Base-by-base conservation (phyloP, 805 yeast genomes). In the Wickerhamiella hasegawae region DNA sequence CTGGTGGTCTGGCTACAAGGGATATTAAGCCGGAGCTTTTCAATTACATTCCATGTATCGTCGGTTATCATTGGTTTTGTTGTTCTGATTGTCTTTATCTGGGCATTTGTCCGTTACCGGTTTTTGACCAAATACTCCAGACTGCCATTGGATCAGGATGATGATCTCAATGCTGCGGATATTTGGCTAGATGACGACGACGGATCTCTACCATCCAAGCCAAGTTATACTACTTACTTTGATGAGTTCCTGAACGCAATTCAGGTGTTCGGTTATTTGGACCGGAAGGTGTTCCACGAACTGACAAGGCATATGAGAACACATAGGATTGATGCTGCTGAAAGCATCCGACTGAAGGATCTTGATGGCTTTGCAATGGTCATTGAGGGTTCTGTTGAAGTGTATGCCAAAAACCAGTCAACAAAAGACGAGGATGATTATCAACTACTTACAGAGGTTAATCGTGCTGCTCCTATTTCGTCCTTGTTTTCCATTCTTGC, bases 251-350 rank as follows among this genome's bases (percentile, higher is more conserved):
- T 87, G 31, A 70, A 81, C 34, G 97, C 95, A 3, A 81, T 90
- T 43, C 84, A 83, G 55, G 78, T 90, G 5, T 90, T 87, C 60
- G 97, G 97, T 2, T 87, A 87, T 54, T 63, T 87, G 33, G 97
- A 87, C 45, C 68, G 76, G 41, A 78, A 81, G 2, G 95, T 87
- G 1, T 85, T 87, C 54, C 92, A 85, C 51, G 97, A 85, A 48
- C 66, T 87, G 46, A 85, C 97, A 3, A 76, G 80, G 50, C 78
- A 78, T 41, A 83, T 87, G 82, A 81, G 81, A 36, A 87, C 97
- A 1, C 83, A 82, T 50, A 77, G 80, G 40, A 53, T 87, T 26
- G 74, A 74, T 19, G 67, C 70, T 4, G 87, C 82, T 25, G 97
- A 87, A 51, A 66, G 78, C 8, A 58, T 90, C 23, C 65, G 73